Evolutionary conservation across 352 stramenopile genomes (phyloP).

Genomic region (Blastocystis sp.): DNA sequence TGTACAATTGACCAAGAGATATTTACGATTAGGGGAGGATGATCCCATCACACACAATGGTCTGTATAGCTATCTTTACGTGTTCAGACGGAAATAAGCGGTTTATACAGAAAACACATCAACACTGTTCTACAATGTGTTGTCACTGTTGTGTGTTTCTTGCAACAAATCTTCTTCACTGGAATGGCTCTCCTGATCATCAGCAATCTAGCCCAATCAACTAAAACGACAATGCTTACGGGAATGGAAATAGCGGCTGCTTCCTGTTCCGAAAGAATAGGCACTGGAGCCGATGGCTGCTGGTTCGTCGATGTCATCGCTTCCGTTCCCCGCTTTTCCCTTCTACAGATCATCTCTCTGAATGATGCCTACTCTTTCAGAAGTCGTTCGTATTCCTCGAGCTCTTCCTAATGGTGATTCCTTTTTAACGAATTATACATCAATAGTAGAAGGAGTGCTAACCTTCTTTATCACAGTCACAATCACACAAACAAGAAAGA

Average conservation of each 20-base stretch:
- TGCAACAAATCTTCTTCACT: slow-evolving; percentile 29
- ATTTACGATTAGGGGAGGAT: not conserved
- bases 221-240: not conserved
- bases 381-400: slow-evolving; percentile 32
- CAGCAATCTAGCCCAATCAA: not conserved
- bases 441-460: not conserved
- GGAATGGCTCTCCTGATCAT: not conserved
- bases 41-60: not conserved
- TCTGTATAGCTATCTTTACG: slow-evolving; percentile 40
- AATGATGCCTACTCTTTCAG: not conserved
- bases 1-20: not conserved
- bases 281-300: not conserved
- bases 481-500: not conserved
- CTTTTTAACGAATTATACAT: not conserved
- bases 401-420: slow-evolving; percentile 1
- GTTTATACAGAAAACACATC: slow-evolving; percentile 7
- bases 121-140: not conserved
- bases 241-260: not conserved
- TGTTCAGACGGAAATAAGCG: not conserved
- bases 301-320: not conserved
- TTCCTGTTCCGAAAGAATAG: not conserved
- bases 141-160: not conserved
- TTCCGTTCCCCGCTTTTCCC: not conserved
- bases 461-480: not conserved
- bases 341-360: not conserved